Percentiles rank a stretch among this genome's conserved stretches.
Evolutionary conservation across 352 stramenopile species (phyloP).

Genomic region (Pythium biforme): DNA sequence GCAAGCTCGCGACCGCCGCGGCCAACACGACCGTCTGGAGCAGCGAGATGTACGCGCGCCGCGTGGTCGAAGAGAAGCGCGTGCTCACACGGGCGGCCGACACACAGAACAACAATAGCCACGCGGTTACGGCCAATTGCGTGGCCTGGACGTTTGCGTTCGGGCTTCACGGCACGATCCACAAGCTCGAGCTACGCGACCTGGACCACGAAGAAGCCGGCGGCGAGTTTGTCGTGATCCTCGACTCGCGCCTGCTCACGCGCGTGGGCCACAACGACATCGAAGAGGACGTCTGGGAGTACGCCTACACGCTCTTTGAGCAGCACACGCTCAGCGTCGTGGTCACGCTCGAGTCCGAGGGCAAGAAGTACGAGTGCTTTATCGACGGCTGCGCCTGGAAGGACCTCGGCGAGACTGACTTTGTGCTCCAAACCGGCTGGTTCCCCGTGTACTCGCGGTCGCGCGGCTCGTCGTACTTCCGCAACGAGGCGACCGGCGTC

Average conservation of each 20-base stretch:
- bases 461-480: constrained; percentile 71
- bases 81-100: constrained; percentile 29
- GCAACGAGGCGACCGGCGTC: constrained; percentile 55
- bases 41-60: constrained; percentile 75
- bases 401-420: constrained; percentile 78
- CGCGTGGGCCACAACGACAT: constrained; percentile 67
- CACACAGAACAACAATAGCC: constrained; percentile 30
- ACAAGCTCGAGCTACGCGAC: constrained; percentile 77
- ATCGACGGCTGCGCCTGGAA: constrained; percentile 73
- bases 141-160: constrained; percentile 86
- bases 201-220: constrained; percentile 58
- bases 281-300: constrained; percentile 63
- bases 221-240: constrained; percentile 76
- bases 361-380: constrained; percentile 73
- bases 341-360: constrained; percentile 61
- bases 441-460: constrained; percentile 80
- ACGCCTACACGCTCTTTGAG: constrained; percentile 67
- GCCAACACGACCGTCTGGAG: constrained; percentile 57
- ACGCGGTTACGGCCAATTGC: constrained; percentile 35
- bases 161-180: constrained; percentile 64
- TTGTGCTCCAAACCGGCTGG: constrained; percentile 75
- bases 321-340: constrained; percentile 66
- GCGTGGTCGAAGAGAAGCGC: constrained; percentile 51
- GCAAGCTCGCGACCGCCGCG: constrained; percentile 35
- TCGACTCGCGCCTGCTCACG: constrained; percentile 64